Conservation (phyloP, 176 grass and related monocot species). For the Ampelocalamus luodianensis region DNA sequence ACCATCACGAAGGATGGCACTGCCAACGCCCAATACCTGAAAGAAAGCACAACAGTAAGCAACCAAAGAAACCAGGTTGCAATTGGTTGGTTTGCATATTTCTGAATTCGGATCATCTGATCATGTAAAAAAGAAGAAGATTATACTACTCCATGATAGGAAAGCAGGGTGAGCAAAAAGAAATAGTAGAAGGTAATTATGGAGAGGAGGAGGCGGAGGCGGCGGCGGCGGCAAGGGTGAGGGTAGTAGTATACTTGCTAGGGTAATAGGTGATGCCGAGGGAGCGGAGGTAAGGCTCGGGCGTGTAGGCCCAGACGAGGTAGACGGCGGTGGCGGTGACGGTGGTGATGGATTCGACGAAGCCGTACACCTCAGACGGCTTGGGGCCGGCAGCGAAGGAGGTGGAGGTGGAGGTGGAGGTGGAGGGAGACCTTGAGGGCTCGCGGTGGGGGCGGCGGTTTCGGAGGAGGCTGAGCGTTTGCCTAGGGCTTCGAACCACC, state of each 20-base stretch:
- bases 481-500: conserved; percentile 73
- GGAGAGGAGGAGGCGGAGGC: conserved; percentile 43
- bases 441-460: conserved; percentile 4
- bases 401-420: too few species aligned
- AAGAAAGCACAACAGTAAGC: neutral
- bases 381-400: conserved; percentile 62
- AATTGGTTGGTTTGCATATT: neutral
- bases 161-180: neutral
- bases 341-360: conserved; percentile 90
- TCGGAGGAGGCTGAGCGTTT: conserved; percentile 76
- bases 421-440: neutral
- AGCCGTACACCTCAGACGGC: conserved; percentile 88
- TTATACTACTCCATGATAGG: neutral
- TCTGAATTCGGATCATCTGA: neutral
- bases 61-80: neutral
- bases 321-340: conserved; percentile 70
- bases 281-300: conserved; percentile 59
- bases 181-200: conserved; percentile 16
- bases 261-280: conserved; percentile 95
- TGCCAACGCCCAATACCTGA: conserved; percentile 68
- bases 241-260: conserved; percentile 49
- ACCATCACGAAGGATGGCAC: conserved; percentile 64
- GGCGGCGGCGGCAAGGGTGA: neutral
- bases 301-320: conserved; percentile 74
- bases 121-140: neutral